Percentiles rank a stretch among this genome's conserved stretches.
Conservation (phyloP, 257 asterid genomes). For the Solanum neorickii region DNA sequence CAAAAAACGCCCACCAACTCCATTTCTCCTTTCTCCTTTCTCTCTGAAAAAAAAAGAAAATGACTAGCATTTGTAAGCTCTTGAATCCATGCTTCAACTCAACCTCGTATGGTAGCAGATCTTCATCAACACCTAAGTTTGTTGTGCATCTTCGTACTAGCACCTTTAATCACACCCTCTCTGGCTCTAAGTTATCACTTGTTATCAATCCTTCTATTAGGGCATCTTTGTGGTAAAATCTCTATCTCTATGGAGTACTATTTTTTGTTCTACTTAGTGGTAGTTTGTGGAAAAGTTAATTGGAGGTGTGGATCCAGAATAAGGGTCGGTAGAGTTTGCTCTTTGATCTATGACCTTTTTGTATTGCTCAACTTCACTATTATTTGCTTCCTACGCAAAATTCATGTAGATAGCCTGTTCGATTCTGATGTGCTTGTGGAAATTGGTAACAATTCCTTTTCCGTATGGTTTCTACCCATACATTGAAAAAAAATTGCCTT, state of each 20-base stretch:
- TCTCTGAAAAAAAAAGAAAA: background rate
- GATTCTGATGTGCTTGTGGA: background rate
- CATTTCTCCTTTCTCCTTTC: background rate
- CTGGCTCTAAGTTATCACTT: constrained; percentile 30
- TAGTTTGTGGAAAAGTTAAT: background rate
- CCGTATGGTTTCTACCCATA: too few relatives aligned
- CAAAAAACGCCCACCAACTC: background rate
- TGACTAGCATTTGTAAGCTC: constrained; percentile 76
- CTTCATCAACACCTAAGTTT: constrained; percentile 29
- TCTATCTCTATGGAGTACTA: background rate
- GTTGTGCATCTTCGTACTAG: constrained; percentile 27
- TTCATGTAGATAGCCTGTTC: background rate
- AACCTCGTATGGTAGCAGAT: constrained; percentile 8
- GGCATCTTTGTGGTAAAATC: constrained; percentile 36
- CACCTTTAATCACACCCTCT: constrained; percentile 2
- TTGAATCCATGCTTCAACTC: constrained; percentile 9
- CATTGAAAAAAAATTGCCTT: background rate
- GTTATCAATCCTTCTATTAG: constrained; percentile 10
- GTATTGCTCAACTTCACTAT: background rate
- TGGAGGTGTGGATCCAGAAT: background rate
- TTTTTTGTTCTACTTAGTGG: background rate
- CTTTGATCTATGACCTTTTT: background rate
- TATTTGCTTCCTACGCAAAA: background rate
- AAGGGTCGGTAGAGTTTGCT: background rate
- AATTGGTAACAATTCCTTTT: background rate